phyloP scores from a whole-genome alignment of 2,329 filamentous ascomycete genomes.

The Sclerotinia spermophila region DNA sequence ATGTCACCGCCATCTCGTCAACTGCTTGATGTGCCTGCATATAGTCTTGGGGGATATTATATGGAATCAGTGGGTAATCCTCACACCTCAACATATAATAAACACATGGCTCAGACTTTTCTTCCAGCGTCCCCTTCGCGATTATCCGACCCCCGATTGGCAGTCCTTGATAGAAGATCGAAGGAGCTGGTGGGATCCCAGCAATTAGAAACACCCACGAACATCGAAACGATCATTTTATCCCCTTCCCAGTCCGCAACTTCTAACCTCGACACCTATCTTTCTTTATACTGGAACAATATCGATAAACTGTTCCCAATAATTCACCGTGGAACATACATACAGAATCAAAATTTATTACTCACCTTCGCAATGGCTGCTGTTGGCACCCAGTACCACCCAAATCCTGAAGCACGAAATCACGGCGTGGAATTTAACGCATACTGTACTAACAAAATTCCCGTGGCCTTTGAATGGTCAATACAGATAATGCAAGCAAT shows the following conservation, averaged over 20 bases:
- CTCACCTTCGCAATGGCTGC: constrained; percentile 34
- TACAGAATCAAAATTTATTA: constrained; percentile 25
- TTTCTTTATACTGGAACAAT: constrained; percentile 32
- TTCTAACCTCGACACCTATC: constrained; percentile 28
- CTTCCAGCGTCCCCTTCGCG: constrained; percentile 31
- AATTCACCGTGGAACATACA: constrained; percentile 33
- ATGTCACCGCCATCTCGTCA: constrained; percentile 30
- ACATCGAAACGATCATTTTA: constrained; percentile 19
- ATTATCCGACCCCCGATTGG: constrained; percentile 32
- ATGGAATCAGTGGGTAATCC: constrained; percentile 39
- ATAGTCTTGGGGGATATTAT: constrained; percentile 26
- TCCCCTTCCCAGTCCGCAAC: constrained; percentile 22
- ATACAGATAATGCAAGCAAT: constrained; percentile 36
- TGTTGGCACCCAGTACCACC: constrained; percentile 35
- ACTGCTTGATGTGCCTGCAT: constrained; percentile 31
- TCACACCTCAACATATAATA: constrained; percentile 34
- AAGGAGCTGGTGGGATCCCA: constrained; percentile 26
- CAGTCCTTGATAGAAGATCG: constrained; percentile 28
- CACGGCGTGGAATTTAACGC: constrained; percentile 33
- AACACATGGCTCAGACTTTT: constrained; percentile 35
- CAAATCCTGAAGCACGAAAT: constrained; percentile 30
- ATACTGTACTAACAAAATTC: constrained; percentile 31
- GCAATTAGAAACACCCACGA: constrained; percentile 25
- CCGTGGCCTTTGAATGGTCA: constrained; percentile 30
- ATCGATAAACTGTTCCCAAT: constrained; percentile 33